Evolutionary conservation across 2,329 filamentous ascomycete genomes (phyloP), one percentile per base, ranked within the genome.

Genomic region (Hypoxylon sp.): DNA sequence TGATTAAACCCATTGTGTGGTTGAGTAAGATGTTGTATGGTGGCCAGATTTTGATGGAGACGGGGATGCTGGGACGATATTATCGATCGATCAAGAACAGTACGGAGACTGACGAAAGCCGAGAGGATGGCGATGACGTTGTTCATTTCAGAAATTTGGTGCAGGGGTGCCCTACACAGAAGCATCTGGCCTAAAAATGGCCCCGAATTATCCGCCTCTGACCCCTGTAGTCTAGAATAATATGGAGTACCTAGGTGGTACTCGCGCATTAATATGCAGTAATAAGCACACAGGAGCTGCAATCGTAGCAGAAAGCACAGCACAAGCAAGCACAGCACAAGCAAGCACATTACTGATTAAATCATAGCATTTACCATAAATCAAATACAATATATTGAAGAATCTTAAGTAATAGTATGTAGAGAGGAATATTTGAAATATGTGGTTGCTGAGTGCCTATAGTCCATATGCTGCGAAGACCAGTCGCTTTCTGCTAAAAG

Each of bases 101-200:
- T 55, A 57, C 48, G 38, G 61, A 62, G 51, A 62, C 65, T 70
- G 68, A 70, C 68, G 68, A 70, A 70, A 68, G 68, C 68, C 68
- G 45, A 70, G 68, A 65, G 51, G 10, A 60, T 11, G 30, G 41
- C 57, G 46, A 70, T 70, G 68, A 70, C 68, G 68, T 70, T 70
- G 55, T 65, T 38, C 45, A 70, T 62, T 52, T 36, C 58, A n/a
- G 48, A 63, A 56, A 55, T 52, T 65, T 38, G 30, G 28, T 53
- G 59, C 65, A 68, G 59, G 65, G 68, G 65, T 70, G 51, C 51
- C 65, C 43, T 25, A 9, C 5, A 53, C 21, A 38, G 60, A 55
- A 60, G 30, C 53, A 34, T 65, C 46, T 60, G 14, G 61, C 61
- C 61, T 63, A 58, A 28, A 3, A 9, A 60, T 58, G 59, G 17